Percentiles rank a stretch among this genome's conserved stretches.
Conservation (phyloP, 106 monocot genomes). For the Iris macrosiphon region DNA sequence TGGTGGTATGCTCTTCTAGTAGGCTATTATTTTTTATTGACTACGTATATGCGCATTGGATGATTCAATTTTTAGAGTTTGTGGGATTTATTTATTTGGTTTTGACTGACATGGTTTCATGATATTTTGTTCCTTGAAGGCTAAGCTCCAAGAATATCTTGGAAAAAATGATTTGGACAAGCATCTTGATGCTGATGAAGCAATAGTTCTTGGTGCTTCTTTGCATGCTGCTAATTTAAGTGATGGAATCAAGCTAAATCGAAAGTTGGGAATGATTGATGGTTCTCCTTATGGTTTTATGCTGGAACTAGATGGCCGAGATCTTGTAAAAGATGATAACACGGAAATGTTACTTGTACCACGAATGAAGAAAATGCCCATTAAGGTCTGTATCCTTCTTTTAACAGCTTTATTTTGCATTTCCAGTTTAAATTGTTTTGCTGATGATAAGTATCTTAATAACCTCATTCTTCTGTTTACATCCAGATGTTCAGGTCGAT, state of each 20-base stretch:
- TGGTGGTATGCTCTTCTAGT: not conserved
- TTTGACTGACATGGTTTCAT: not conserved
- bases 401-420: too few relatives aligned
- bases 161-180: constrained; percentile 71
- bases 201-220: constrained; percentile 91
- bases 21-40: not conserved
- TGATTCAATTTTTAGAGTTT: not conserved
- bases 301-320: constrained; percentile 55
- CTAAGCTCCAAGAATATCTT: constrained; percentile 90
- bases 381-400: constrained; percentile 48
- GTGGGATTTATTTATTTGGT: not conserved
- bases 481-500: constrained; percentile 80
- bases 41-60: not conserved
- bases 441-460: not conserved
- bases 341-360: constrained; percentile 66
- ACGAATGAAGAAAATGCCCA: constrained; percentile 91
- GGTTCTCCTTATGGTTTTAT: constrained; percentile 85
- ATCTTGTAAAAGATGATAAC: constrained; percentile 58
- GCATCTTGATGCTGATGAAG: constrained; percentile 99
- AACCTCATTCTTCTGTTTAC: not conserved
- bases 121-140: constrained; percentile 29
- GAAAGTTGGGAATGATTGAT: constrained; percentile 96
- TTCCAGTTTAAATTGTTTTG: not conserved
- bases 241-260: constrained; percentile 98
- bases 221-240: constrained; percentile 97